Evolutionary conservation across 2,329 filamentous ascomycete genomes (phyloP), one percentile per base, ranked within the genome.

Genomic region (Phyllosticta citriasiana): DNA sequence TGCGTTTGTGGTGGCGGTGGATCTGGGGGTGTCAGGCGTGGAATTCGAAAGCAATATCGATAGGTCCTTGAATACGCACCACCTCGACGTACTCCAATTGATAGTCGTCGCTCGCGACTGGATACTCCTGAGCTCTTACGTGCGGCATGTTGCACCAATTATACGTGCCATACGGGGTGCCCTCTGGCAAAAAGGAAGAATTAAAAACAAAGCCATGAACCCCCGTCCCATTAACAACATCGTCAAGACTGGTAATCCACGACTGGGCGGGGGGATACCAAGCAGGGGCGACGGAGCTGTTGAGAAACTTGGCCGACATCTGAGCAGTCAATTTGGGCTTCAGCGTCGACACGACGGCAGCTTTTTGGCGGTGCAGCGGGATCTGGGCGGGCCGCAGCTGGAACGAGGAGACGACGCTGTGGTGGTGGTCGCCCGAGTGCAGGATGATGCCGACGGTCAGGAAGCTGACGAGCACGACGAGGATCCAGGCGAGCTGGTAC

Each of bases 91-190:
- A 93, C 67, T 81, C 75, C 57, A 94, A 76, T 66, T 85, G 77
- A 69, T 84, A 91, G n/a, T 81, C 81, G 0, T 73, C 65, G 1
- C 76, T 67, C 0, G 81, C 76, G 63, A 73, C 79, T 14, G 79
- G 72, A 69, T 94, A 94, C 67, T 89, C 87, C 14, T 73, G 73
- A 24, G 72, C 75, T 33, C 88, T 81, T n/a, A 89, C 87, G 74
- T 93, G 90, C 0, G 90, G 89, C 88, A 94, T 94, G 69, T 94
- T 92, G 74, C 89, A 94, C 80, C 80, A 93, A 72, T 93, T 91
- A 73, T 92, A 92, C 1, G 76, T 79, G 5, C 84, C 83, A 72
- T 88, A 87, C 47, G 77, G 66, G 0, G 73, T 69, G 6, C 70
- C 69, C 59, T 79, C 74, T 0, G 88, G 83, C 0, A 82, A 82